Evolutionary conservation across 1,284 basidiomycete genomes (phyloP).

Genomic region (Microbotryomycetes sp.): DNA sequence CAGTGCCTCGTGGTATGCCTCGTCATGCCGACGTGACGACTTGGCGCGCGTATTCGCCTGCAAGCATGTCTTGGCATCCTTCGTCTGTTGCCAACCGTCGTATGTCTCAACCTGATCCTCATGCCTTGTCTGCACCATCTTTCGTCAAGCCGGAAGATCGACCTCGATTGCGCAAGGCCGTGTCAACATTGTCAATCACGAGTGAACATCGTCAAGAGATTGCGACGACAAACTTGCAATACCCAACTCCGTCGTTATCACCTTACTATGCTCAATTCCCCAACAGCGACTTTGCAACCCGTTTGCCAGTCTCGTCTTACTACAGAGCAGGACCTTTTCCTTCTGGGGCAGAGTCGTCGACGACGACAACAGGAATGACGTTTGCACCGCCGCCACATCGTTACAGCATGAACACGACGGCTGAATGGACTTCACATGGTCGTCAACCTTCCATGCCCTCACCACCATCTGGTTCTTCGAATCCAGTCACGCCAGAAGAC

Average conservation of each 20-base stretch:
- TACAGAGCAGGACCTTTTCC: no score
- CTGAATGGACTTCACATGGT: background rate
- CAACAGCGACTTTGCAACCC: no score
- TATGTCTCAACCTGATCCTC: conserved; percentile 3
- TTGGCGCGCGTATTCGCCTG: conserved; percentile 2
- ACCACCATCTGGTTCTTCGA: background rate
- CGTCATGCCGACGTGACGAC: background rate
- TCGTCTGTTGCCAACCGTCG: background rate
- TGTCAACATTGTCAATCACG: conserved; percentile 1
- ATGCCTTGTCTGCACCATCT: background rate
- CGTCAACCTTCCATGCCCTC: background rate
- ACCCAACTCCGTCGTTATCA: conserved; percentile 50
- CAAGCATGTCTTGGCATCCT: background rate
- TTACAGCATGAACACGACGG: background rate
- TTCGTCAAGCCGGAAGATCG: background rate
- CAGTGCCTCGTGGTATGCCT: no score
- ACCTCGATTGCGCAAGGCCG: conserved; percentile 2
- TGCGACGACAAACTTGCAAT: background rate
- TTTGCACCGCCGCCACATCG: no score
- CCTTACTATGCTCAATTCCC: conserved; percentile 61
- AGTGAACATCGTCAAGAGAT: no score
- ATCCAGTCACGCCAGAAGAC: conserved; percentile 8
- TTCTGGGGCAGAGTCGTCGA: no score
- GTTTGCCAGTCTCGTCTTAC: no score
- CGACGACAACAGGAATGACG: no score